Base-by-base conservation (phyloP, 169 alveolate species). In the Eimeria tenella region DNA sequence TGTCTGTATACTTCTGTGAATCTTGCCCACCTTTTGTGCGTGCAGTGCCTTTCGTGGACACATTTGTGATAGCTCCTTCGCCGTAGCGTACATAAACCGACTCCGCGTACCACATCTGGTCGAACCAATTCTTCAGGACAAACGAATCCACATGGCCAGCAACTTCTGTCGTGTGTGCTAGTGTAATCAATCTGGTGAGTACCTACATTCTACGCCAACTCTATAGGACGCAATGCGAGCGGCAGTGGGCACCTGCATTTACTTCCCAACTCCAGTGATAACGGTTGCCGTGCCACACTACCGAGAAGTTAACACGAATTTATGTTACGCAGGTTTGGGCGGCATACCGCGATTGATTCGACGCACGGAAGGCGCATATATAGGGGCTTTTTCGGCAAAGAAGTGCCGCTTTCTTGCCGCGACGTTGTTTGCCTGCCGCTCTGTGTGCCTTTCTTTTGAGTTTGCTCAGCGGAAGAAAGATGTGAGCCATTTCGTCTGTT, bases 91-190 rank as follows among this genome's bases (percentile, higher is more conserved):
- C 79, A 23, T 19, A 68, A 68, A 68, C 49, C 5, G 79, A 68
- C 31, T 68, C 79, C 17, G 79, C 79, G 50, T 68, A 68, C 79
- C 79, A 68, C 79, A 68, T 68, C 42, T 68, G 50, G 49, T 68
- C 50, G 11, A 68, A 68, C 79, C 79, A 68, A 5, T 68, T 31
- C 79, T 68, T 9, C n/a, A 68, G 49, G 5, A 17, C 52, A 23
- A 68, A 68, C 49, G 25, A 68, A n/a, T 11, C n/a, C 6, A 68
- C 15, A 68, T 17, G 25, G 13, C 17, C n/a, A 17, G 21, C 13
- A 68, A 31, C 50, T 31, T 4, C 70, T 60, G 17, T 2, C 42
- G 70, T 60, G 15, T 3, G 15, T n/a, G 17, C 6, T 60, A n/a
- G n/a, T 60, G 70, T 15, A 60, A n/a, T n/a, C 6, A 60, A 60